Percentiles rank a stretch among this genome's conserved stretches.
phyloP scores from a whole-genome alignment of 306 rosid genomes.

The Dryas octopetala region DNA sequence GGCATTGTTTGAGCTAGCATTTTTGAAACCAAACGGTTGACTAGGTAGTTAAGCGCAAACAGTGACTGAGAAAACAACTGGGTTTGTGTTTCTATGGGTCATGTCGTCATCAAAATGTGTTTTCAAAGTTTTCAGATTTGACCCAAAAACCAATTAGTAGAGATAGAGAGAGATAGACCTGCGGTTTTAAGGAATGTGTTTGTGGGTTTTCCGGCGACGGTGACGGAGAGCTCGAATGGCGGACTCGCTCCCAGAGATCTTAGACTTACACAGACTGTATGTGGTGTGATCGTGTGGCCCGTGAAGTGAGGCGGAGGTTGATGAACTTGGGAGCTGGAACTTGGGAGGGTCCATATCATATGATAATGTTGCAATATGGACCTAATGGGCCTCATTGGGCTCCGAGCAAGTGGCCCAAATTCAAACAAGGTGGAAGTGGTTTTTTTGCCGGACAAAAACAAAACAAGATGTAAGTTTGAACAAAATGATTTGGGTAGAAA shows the following conservation, averaged over 20 bases:
- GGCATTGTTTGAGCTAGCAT: background rate
- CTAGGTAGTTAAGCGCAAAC: background rate
- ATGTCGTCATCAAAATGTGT: background rate
- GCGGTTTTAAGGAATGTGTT: background rate
- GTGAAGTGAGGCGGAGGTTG: background rate
- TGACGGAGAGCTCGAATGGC: slow-evolving; percentile 8
- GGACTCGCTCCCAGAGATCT: background rate
- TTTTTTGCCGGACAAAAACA: too few species aligned
- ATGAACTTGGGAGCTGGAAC: too few species aligned
- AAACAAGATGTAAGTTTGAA: too few species aligned
- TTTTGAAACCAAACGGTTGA: background rate
- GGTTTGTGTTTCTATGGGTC: background rate
- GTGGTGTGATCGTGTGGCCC: background rate
- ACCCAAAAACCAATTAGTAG: background rate
- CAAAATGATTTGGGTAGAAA: too few species aligned
- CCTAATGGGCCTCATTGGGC: too few species aligned
- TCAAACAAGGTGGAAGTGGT: too few species aligned
- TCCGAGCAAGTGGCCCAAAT: too few species aligned
- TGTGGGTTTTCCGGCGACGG: slow-evolving; percentile 5
- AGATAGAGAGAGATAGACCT: slow-evolving; percentile 6
- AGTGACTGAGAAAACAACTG: background rate
- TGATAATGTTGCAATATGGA: too few species aligned
- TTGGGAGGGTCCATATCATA: too few species aligned
- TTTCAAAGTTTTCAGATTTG: background rate
- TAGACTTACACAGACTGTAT: background rate